A percentile compares a stretch with the other conserved stretches of the same genome.
These are phyloP conservation scores for Cladosporium colombiae DNA, from an alignment of 2,329 filamentous ascomycete species.

Conservation along the genomic window DNA sequence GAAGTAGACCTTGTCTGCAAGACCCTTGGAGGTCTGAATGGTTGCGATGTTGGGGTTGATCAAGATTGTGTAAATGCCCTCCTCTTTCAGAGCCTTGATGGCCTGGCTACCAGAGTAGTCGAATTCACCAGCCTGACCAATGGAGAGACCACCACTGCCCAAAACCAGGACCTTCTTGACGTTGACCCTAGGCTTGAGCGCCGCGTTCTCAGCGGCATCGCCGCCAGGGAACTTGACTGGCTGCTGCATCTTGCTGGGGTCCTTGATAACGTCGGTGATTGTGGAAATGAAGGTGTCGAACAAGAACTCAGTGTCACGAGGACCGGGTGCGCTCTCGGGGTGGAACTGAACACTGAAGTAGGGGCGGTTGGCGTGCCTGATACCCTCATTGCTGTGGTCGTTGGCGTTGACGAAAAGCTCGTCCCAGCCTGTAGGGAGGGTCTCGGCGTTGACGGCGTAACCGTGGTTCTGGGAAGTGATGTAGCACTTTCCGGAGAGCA, in stretches of 20 bases:
- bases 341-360: conserved; percentile 99
- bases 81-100: conserved; percentile 97
- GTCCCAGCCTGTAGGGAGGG: conserved; percentile 76
- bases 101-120: conserved; percentile 98
- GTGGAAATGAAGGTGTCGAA: conserved; percentile 96
- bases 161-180: conserved; percentile 95
- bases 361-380: conserved; percentile 79
- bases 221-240: conserved; percentile 88
- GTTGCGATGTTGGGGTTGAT: conserved; percentile 99
- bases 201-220: conserved; percentile 74
- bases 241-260: conserved; percentile 65
- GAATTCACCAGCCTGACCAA: conserved; percentile 97
- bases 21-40: conserved; percentile 95
- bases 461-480: conserved; percentile 99
- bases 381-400: conserved; percentile 96
- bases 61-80: conserved; percentile 95
- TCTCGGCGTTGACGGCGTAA: conserved; percentile 82
- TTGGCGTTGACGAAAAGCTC: conserved; percentile 98
- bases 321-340: conserved; percentile 93
- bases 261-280: conserved; percentile 69
- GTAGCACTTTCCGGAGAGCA: conserved; percentile 94
- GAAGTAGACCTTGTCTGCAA: conserved; percentile 99
- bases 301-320: conserved; percentile 91
- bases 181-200: conserved; percentile 72
- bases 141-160: conserved; percentile 91